phyloP scores from a whole-genome alignment of 2,329 filamentous ascomycete species.

The Xylariaceae sp. region DNA sequence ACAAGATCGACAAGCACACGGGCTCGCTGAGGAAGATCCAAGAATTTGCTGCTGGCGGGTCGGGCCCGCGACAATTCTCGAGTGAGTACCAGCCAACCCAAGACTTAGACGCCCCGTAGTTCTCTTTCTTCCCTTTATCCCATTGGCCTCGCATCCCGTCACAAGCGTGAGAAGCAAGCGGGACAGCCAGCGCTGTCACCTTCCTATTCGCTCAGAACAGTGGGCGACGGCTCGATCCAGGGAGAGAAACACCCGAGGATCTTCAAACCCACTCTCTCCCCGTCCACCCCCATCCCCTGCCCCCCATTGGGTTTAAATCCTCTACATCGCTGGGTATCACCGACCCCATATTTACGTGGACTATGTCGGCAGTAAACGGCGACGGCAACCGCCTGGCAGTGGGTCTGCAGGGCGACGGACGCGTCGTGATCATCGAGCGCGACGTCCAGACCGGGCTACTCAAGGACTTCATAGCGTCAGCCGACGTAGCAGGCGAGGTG shows the following conservation, averaged over 20 bases:
- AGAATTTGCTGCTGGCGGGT: conserved; percentile 60
- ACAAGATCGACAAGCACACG: conserved; percentile 49
- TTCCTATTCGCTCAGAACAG: not conserved
- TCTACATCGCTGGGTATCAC: conserved; percentile 47
- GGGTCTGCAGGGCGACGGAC: conserved; percentile 57
- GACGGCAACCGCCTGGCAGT: conserved; percentile 62
- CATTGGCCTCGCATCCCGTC: not conserved
- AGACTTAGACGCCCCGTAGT: too few species aligned
- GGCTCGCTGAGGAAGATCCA: conserved; percentile 55
- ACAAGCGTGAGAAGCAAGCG: not conserved
- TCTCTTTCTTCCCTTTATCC: not conserved
- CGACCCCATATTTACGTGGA: not conserved
- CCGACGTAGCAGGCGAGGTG: conserved; percentile 42
- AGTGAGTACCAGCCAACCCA: conserved; percentile 9
- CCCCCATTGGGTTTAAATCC: not conserved
- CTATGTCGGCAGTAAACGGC: conserved; percentile 50
- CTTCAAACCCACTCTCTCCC: not conserved
- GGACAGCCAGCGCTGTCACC: not conserved
- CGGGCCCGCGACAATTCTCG: conserved; percentile 48
- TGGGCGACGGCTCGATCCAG: not conserved
- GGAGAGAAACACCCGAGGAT: not conserved
- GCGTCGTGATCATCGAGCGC: conserved; percentile 58
- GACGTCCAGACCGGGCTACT: conserved; percentile 58
- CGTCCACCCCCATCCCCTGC: not conserved
- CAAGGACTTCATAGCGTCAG: conserved; percentile 41